phyloP scores from a whole-genome alignment of 2,329 filamentous ascomycete species.

The Cordyceps pruinosa region DNA sequence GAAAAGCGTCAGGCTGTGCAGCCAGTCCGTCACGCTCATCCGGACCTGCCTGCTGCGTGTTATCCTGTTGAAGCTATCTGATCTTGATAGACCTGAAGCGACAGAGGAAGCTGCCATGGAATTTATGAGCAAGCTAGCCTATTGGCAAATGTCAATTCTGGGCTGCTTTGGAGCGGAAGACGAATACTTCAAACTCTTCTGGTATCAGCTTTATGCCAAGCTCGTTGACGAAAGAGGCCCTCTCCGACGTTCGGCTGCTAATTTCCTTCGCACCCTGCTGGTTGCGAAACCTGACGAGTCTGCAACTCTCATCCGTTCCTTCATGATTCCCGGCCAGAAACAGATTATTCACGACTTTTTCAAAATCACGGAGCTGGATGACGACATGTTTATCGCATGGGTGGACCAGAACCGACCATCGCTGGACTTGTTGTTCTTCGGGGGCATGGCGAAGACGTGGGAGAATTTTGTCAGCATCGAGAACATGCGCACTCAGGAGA shows the following conservation, averaged over 20 bases:
- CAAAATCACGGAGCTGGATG: conserved; percentile 79
- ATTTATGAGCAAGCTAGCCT: conserved; percentile 79
- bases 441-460: conserved; percentile 74
- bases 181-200: conserved; percentile 78
- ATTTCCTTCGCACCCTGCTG: conserved; percentile 83
- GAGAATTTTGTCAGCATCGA: conserved; percentile 79
- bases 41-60: conserved; percentile 72
- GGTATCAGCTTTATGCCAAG: conserved; percentile 88
- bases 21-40: conserved; percentile 70
- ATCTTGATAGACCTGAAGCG: conserved; percentile 61
- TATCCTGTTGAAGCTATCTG: conserved; percentile 73
- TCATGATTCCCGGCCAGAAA: conserved; percentile 62
- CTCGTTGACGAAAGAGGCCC: conserved; percentile 62
- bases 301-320: conserved; percentile 63
- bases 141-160: conserved; percentile 92
- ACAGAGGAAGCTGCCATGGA: conserved; percentile 56
- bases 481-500: conserved; percentile 73
- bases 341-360: conserved; percentile 71
- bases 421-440: conserved; percentile 76
- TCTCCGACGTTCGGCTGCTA: conserved; percentile 70
- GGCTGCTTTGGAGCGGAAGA: conserved; percentile 69
- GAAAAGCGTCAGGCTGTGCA: conserved; percentile 89
- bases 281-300: conserved; percentile 89
- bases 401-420: conserved; percentile 74
- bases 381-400: conserved; percentile 81